Base-by-base conservation (phyloP, 805 yeast species). In the Myxozyma mucilagina region DNA sequence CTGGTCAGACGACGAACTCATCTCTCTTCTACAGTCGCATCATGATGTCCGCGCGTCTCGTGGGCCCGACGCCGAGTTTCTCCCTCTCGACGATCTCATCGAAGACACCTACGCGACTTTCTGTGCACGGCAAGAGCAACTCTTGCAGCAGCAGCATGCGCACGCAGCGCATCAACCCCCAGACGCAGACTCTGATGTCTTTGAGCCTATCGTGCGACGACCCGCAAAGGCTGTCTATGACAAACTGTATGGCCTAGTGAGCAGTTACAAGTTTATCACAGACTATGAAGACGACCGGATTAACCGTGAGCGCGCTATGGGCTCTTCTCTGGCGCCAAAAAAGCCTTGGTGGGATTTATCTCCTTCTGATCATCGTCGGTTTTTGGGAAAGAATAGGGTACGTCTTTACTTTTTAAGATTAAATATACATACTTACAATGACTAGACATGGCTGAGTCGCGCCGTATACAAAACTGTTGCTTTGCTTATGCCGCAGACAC, bases 301-400 rank as follows among this genome's bases (percentile, higher is more conserved):
- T 11, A 47, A 53, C 24, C 47, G 51, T 11, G 65, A 61, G 52
- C 59, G 65, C 8, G 57, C 53, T 10, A 54, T 44, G 14, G 62
- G 54, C 1, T 38, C 62, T 4, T 53, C 57, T 18, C 44, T 54
- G 42, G 35, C 55, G 31, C 47, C 38, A 7, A 61, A 57, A 54
- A 57, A 51, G 48, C 53, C 67, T 3, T 63, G 67, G 67, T 63
- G 67, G 67, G 66, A 61, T 43, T 36, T 63, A 45, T n/a, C 51
- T 11, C 59, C 63, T 14, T 24, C 47, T 9, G 67, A 63, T 18
- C 67, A 63, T 38, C 61, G 67, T n/a, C 47, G 61, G 35, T 16
- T 57, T 34, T 48, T 63, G 24, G 67, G 67, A 11, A 60, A 56
- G 44, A 63, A 60, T 47, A 39, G 66, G 35, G 63, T 49, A 50